Percentiles rank a stretch among this genome's conserved stretches.
Conservation (phyloP, 2,329 filamentous ascomycete species). For the Nectriaceae sp. region DNA sequence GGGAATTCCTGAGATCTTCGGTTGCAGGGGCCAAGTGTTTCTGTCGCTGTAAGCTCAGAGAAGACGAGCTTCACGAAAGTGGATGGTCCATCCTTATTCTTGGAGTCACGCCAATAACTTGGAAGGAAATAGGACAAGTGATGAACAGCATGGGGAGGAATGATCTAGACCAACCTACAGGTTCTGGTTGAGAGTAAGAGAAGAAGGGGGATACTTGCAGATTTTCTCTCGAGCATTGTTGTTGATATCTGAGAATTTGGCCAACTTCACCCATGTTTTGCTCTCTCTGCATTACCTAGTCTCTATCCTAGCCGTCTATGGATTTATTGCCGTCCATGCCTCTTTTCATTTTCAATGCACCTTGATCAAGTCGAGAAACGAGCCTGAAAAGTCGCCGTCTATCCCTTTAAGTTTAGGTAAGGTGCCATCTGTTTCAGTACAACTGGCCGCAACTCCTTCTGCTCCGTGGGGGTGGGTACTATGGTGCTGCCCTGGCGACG, state of each 20-base stretch:
- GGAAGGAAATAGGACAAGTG: constrained; percentile 31
- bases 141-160: constrained; percentile 28
- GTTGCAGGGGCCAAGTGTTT: constrained; percentile 31
- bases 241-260: no score
- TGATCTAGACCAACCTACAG: constrained; percentile 34
- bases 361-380: neutral
- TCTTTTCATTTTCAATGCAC: neutral
- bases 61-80: constrained; percentile 18
- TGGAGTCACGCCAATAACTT: constrained; percentile 27
- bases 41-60: constrained; percentile 32
- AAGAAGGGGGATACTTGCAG: no score
- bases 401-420: constrained; percentile 35
- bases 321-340: neutral
- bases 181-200: no score
- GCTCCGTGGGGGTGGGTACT: constrained; percentile 47
- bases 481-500: constrained; percentile 43
- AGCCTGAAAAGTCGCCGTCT: no score
- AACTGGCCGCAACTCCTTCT: constrained; percentile 44
- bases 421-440: constrained; percentile 38
- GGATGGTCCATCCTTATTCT: constrained; percentile 29
- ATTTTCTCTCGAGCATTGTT: no score
- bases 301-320: no score
- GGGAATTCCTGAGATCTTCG: constrained; percentile 21
- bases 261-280: no score
- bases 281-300: no score